Base-by-base conservation (phyloP, 495 filamentous ascomycete species). In the Daldinia childiae region DNA sequence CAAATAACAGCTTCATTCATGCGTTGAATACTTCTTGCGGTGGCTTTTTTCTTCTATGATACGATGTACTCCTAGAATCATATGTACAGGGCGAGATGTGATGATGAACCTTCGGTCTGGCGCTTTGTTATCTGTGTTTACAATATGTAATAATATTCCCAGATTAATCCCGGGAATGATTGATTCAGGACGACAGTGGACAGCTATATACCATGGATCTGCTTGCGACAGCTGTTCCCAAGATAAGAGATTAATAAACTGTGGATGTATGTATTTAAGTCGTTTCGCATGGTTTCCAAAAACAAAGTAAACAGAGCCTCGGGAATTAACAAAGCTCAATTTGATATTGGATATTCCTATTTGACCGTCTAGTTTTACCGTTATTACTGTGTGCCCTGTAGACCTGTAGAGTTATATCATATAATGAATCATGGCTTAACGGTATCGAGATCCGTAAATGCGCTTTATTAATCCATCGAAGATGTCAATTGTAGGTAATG, bases 1-100 rank as follows among this genome's bases (percentile, higher is more conserved):
- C 55, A 67, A 64, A 74, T 19, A 30, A 59, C n/a, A 58, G 30
- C 60, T 66, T 66, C 62, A 29, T 45, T 71, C 50, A 41, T 64
- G 60, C 60, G 56, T 62, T 52, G 55, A 27, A 38, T 56, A 60
- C 17, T 30, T 51, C 56, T 43, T 21, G 34, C 21, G 34, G 41
- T 72, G 48, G 48, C 55, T 64, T 67, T 69, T 29, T 43, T 57
- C 1, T 24, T 27, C 27, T 32, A 72, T 51, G 69, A 52, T 60
- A 68, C 59, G 54, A 68, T 64, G 58, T 48, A 67, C 39, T 30
- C 21, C 21, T 30, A 6, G 12, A 17, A 64, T 15, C 34, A 9
- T 29, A 48, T 24, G 19, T 9, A 32, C 9, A 48, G 51, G 19
- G 58, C 29, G 26, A 3, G 26, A 3, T 3, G 27, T 65, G 62